phyloP scores from a whole-genome alignment of 768 basidiomycete species.

The Scleroderma bovista region DNA sequence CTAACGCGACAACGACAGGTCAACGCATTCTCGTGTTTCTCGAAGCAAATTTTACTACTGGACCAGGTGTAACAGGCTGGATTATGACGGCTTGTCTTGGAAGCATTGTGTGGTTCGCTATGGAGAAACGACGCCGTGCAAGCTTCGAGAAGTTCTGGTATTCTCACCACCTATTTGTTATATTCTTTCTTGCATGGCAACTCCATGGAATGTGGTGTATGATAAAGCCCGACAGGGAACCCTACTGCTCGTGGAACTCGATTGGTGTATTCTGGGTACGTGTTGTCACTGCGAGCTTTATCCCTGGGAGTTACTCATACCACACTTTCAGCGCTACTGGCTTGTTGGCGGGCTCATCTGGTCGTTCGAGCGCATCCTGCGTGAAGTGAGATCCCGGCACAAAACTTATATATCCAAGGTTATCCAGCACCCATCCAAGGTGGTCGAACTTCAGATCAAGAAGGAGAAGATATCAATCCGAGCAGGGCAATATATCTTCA shows the following conservation, averaged over 20 bases:
- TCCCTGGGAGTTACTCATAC: slow-evolving; percentile 5
- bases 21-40: slow-evolving; percentile 68
- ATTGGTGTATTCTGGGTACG: slow-evolving; percentile 95
- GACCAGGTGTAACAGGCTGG: slow-evolving; percentile 83
- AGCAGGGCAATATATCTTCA: slow-evolving; percentile 92
- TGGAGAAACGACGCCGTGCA: slow-evolving; percentile 70
- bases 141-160: slow-evolving; percentile 92
- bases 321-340: slow-evolving; percentile 70
- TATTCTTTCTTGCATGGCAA: slow-evolving; percentile 94
- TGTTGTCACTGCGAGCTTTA: slow-evolving; percentile 4
- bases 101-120: slow-evolving; percentile 80
- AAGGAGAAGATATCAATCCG: slow-evolving; percentile 82
- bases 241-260: slow-evolving; percentile 77
- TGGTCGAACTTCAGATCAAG: slow-evolving; percentile 95
- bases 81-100: slow-evolving; percentile 73
- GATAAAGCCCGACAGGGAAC: slow-evolving; percentile 86
- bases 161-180: slow-evolving; percentile 80
- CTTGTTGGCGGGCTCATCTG: slow-evolving; percentile 80
- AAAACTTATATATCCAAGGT: slow-evolving; percentile 91
- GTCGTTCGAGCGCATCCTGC: slow-evolving; percentile 83
- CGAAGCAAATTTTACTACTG: slow-evolving; percentile 71
- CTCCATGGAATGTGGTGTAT: slow-evolving; percentile 96
- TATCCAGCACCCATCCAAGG: slow-evolving; percentile 91
- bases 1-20: slow-evolving; percentile 46
- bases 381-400: slow-evolving; percentile 89